Percentiles rank a stretch among this genome's conserved stretches.
These are phyloP conservation scores for Artemisia argyi DNA, from an alignment of 129 eudicot genomes.

Conservation along the genomic window DNA sequence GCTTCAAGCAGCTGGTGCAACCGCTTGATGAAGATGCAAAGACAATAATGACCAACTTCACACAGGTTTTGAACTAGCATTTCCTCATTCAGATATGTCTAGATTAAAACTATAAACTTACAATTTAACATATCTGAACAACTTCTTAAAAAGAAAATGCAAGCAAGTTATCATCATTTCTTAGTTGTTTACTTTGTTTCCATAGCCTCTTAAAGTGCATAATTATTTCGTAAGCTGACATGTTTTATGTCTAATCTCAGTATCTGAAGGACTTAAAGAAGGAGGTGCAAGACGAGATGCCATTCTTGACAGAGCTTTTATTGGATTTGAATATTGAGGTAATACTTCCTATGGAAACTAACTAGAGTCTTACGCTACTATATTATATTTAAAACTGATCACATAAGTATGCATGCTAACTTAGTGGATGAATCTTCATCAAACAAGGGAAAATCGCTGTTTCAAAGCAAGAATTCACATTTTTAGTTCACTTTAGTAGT, in stretches of 20 bases:
- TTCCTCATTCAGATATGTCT: not conserved
- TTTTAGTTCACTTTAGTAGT: not conserved
- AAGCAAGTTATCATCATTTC: not conserved
- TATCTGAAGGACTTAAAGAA: conserved; percentile 58
- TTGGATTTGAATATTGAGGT: conserved; percentile 57
- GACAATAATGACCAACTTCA: conserved; percentile 54
- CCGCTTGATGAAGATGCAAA: conserved; percentile 50
- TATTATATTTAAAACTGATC: not conserved
- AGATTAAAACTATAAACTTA: not conserved
- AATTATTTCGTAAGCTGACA: not conserved
- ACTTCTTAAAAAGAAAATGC: not conserved
- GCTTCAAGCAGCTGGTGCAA: conserved; percentile 69
- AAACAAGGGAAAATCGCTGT: not conserved
- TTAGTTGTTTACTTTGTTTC: not conserved
- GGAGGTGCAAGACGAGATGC: conserved; percentile 64
- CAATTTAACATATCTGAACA: not conserved
- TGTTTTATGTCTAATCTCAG: conserved; percentile 27
- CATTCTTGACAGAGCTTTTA: conserved; percentile 52
- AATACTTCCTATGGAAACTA: not conserved
- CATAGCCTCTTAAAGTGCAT: not conserved
- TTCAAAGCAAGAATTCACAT: not conserved
- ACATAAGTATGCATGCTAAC: not conserved
- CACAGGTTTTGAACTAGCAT: conserved; percentile 39
- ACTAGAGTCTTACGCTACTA: not conserved
- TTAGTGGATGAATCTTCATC: not conserved